Conservation (phyloP, 2,329 filamentous ascomycete genomes). For the Didymella glomerata region DNA sequence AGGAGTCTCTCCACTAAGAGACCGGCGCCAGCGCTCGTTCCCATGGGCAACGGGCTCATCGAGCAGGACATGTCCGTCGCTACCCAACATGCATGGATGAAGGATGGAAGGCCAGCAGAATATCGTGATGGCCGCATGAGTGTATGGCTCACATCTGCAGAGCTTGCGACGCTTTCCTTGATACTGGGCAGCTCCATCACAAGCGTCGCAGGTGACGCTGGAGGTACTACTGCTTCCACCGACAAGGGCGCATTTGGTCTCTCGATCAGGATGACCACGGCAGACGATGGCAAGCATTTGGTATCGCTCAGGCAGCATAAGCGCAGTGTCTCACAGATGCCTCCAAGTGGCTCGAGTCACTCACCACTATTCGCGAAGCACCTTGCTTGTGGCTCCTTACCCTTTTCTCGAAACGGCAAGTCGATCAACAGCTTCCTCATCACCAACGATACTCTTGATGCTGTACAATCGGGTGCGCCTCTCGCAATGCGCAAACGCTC, state of each 20-base stretch:
- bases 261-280: slow-evolving; percentile 27
- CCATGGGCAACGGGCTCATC: slow-evolving; percentile 24
- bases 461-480: slow-evolving; percentile 29
- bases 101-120: slow-evolving; percentile 35
- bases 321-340: slow-evolving; percentile 34
- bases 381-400: slow-evolving; percentile 42
- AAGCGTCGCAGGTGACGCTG: slow-evolving; percentile 1
- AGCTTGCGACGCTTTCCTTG: slow-evolving; percentile 42
- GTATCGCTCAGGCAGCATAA: slow-evolving; percentile 38
- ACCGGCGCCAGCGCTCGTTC: slow-evolving; percentile 23
- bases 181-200: slow-evolving; percentile 38
- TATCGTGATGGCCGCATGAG: slow-evolving; percentile 24
- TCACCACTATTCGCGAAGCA: slow-evolving; percentile 48
- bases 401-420: slow-evolving; percentile 33
- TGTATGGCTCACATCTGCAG: slow-evolving; percentile 32
- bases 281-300: slow-evolving; percentile 28
- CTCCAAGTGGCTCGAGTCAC: slow-evolving; percentile 34
- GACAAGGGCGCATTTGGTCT: slow-evolving; percentile 41
- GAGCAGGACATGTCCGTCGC: slow-evolving; percentile 12
- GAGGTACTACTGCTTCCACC: not conserved
- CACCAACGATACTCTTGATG: slow-evolving; percentile 31
- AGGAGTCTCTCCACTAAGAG: slow-evolving; percentile 31
- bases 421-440: slow-evolving; percentile 38
- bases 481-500: slow-evolving; percentile 26
- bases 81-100: slow-evolving; percentile 33